These are phyloP conservation scores for Platanthera zijinensis DNA, from an alignment of 106 monocot genomes.

Conservation along the genomic window DNA sequence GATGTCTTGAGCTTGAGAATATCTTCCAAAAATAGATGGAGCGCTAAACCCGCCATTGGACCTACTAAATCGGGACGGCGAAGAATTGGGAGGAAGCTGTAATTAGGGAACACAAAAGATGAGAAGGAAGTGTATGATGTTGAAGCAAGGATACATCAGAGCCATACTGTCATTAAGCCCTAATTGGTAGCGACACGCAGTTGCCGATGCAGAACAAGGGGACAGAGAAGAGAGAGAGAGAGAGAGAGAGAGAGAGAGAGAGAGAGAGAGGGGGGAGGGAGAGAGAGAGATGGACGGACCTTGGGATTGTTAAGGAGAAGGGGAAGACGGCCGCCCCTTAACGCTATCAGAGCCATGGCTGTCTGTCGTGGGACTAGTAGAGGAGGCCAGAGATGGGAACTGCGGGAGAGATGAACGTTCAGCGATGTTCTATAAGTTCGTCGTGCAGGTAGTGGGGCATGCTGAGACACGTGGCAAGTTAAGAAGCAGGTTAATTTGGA, in stretches of 20 bases:
- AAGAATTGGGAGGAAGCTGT: neutral
- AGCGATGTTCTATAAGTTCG: neutral
- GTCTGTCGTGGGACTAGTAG: neutral
- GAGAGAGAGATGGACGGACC: neutral
- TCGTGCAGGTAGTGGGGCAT: neutral
- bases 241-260: neutral
- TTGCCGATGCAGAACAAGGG: neutral
- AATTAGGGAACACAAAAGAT: neutral
- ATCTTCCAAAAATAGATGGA: slow-evolving; percentile 26
- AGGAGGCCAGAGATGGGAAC: neutral
- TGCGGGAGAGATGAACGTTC: neutral
- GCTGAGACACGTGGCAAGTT: neutral
- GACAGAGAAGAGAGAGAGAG: neutral
- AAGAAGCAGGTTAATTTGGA: neutral
- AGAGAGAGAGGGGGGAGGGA: neutral
- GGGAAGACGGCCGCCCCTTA: slow-evolving; percentile 1
- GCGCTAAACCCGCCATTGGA: neutral
- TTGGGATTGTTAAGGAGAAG: slow-evolving; percentile 3
- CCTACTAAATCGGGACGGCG: neutral
- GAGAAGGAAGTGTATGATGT: neutral
- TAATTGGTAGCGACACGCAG: neutral
- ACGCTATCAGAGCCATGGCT: slow-evolving; percentile 1
- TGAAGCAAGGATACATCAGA: neutral
- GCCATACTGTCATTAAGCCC: neutral
- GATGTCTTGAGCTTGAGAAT: slow-evolving; percentile 49